Percentiles rank a stretch among this genome's conserved stretches.
These are phyloP conservation scores for Phytophthora sp. DNA, from an alignment of 352 stramenopile genomes.

Conservation along the genomic window DNA sequence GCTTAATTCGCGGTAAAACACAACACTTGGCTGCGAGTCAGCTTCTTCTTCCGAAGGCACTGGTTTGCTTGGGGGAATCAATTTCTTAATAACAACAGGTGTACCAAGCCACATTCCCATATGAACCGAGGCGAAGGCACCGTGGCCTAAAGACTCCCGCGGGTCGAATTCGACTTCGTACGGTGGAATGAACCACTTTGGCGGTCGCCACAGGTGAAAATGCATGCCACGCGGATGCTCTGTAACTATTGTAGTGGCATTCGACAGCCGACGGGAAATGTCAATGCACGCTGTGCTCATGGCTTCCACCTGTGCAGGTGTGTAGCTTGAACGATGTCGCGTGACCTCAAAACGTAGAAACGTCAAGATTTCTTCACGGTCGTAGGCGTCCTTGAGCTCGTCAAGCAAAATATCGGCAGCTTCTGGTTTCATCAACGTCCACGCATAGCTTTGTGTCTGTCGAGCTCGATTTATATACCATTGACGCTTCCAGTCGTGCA, in stretches of 20 bases:
- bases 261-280: slow-evolving; percentile 27
- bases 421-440: slow-evolving; percentile 24
- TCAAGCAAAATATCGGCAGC: slow-evolving; percentile 21
- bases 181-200: slow-evolving; percentile 45
- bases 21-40: slow-evolving; percentile 17
- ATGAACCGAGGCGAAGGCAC: slow-evolving; percentile 42
- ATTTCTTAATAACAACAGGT: slow-evolving; percentile 43
- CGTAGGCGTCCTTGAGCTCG: slow-evolving; percentile 25
- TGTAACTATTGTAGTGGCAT: neutral
- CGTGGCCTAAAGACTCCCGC: slow-evolving; percentile 29
- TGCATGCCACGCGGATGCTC: neutral
- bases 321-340: slow-evolving; percentile 34
- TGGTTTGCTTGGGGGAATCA: slow-evolving; percentile 15
- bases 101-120: slow-evolving; percentile 41
- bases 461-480: slow-evolving; percentile 32
- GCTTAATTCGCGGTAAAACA: slow-evolving; percentile 41
- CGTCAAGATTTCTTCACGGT: slow-evolving; percentile 36
- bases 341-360: slow-evolving; percentile 41
- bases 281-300: slow-evolving; percentile 24
- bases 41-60: neutral
- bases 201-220: slow-evolving; percentile 25
- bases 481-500: slow-evolving; percentile 40
- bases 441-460: slow-evolving; percentile 19
- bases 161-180: slow-evolving; percentile 44
- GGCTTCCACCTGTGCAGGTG: slow-evolving; percentile 25